These are phyloP conservation scores for Epichloe sp. DNA, from an alignment of 2,329 filamentous ascomycete species.

Conservation along the genomic window DNA sequence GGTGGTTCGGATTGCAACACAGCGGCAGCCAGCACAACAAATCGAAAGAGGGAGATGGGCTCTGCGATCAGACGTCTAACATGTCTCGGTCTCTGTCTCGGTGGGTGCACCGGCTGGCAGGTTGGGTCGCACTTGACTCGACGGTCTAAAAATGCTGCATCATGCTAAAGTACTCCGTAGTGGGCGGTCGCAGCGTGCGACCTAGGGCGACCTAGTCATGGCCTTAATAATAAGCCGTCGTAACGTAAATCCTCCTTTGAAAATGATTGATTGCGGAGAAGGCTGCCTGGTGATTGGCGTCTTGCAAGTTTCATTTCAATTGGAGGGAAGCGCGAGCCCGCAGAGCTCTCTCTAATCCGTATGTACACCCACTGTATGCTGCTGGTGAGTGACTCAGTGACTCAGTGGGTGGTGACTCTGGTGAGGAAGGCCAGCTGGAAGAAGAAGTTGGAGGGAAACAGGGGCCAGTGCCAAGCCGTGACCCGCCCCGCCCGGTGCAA, in stretches of 20 bases:
- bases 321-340: background rate
- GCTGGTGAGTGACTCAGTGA: no score
- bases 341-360: no score
- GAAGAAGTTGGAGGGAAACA: no score
- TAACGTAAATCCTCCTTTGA: no score
- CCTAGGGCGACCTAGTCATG: no score
- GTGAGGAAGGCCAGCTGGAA: no score
- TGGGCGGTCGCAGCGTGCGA: background rate
- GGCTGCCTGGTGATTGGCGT: no score
- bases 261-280: no score
- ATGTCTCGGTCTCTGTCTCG: background rate
- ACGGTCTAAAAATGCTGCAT: background rate
- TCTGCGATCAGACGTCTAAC: constrained; percentile 1
- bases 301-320: background rate
- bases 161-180: background rate
- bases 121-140: background rate
- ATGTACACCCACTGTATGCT: no score
- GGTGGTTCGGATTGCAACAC: constrained; percentile 1
- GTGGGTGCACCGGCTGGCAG: background rate
- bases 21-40: background rate
- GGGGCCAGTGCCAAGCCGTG: no score
- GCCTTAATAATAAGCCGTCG: background rate
- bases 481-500: no score
- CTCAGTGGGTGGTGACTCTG: no score
- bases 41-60: background rate